Conservation (phyloP, 108 stramenopile species). For the Conticribra guillardii region DNA sequence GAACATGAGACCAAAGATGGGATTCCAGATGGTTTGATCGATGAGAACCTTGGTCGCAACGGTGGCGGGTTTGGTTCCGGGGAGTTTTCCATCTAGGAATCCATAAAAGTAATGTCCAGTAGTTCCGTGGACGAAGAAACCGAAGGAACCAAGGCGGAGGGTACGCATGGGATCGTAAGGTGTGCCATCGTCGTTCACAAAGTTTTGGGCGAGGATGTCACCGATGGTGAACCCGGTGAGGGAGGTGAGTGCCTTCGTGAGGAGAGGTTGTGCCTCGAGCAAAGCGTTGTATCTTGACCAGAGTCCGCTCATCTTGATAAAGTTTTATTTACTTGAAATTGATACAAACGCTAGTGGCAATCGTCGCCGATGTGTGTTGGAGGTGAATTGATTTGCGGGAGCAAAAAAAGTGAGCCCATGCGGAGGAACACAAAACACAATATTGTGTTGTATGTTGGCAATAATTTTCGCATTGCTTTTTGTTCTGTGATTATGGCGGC, state of each 20-base stretch:
- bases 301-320: conserved; percentile 52
- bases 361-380: neutral
- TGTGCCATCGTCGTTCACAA: conserved; percentile 85
- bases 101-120: conserved; percentile 97
- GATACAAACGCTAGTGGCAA: neutral
- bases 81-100: conserved; percentile 89
- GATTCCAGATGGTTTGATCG: conserved; percentile 95
- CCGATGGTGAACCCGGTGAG: conserved; percentile 89
- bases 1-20: conserved; percentile 95
- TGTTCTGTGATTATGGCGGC: too few relatives aligned
- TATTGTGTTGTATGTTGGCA: too few relatives aligned
- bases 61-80: conserved; percentile 88
- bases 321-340: neutral
- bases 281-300: conserved; percentile 91
- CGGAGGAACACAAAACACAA: too few relatives aligned
- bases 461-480: too few relatives aligned
- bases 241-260: conserved; percentile 86
- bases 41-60: conserved; percentile 94
- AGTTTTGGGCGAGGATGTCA: conserved; percentile 92
- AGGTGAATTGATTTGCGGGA: too few relatives aligned
- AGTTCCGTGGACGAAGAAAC: conserved; percentile 93
- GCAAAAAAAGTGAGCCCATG: too few relatives aligned
- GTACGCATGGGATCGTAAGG: conserved; percentile 91
- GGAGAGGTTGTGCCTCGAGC: conserved; percentile 85
- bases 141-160: conserved; percentile 90